These are phyloP conservation scores for Ilyonectria mors-panacis DNA, from an alignment of 2,329 filamentous ascomycete species.

Conservation along the genomic window DNA sequence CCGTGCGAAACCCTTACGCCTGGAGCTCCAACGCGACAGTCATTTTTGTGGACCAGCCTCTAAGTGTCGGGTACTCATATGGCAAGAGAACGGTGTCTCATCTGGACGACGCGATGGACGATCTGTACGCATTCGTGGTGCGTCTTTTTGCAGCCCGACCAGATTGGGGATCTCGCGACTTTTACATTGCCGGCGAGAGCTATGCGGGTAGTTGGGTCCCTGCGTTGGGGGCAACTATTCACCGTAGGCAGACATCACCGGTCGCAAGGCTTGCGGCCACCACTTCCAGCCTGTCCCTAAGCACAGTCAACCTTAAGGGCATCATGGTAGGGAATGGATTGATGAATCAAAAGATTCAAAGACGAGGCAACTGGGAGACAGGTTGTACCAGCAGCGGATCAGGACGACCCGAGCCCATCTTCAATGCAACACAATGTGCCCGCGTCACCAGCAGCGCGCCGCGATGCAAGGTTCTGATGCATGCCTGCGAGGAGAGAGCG, in stretches of 20 bases:
- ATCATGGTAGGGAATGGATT: conserved; percentile 18
- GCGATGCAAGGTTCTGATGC: background rate
- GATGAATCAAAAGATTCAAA: background rate
- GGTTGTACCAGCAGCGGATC: background rate
- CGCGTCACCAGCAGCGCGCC: background rate
- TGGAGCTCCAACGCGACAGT: conserved; percentile 4
- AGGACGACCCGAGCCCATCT: background rate
- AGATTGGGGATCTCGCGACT: background rate
- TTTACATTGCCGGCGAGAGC: conserved; percentile 14
- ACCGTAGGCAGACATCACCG: background rate
- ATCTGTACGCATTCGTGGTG: background rate
- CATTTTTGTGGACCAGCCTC: background rate
- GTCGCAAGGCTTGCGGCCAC: background rate
- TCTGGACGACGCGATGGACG: background rate
- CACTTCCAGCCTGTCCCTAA: background rate
- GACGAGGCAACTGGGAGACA: conserved; percentile 3
- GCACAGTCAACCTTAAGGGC: conserved; percentile 1
- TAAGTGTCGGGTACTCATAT: background rate
- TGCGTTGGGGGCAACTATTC: background rate
- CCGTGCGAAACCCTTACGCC: background rate
- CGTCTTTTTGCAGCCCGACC: background rate
- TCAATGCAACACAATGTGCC: background rate
- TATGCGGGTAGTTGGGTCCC: conserved; percentile 11
- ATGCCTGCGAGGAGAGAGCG: background rate
- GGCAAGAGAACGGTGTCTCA: background rate